Conservation (phyloP, 768 basidiomycete genomes). For the Rhodotorula sphaerocarpa region DNA sequence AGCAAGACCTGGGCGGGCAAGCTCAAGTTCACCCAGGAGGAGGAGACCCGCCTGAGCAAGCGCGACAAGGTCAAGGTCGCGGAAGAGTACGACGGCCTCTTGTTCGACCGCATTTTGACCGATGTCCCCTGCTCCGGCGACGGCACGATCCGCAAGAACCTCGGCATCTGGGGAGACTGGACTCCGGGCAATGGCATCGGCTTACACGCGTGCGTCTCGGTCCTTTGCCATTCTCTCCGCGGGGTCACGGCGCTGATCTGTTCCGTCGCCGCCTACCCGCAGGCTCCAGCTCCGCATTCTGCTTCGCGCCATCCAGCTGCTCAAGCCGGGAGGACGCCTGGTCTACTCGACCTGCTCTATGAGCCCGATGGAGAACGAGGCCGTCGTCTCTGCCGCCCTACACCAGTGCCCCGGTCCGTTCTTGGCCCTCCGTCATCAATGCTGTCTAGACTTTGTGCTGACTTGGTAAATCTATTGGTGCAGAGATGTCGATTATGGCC, state of each 20-base stretch:
- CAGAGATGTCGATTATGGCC: conserved; percentile 61
- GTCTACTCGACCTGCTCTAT: conserved; percentile 98
- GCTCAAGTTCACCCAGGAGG: conserved; percentile 57
- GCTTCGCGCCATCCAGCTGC: conserved; percentile 80
- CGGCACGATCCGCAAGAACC: conserved; percentile 88
- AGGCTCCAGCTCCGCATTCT: conserved; percentile 90
- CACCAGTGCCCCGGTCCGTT: conserved; percentile 58
- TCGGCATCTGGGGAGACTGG: conserved; percentile 92
- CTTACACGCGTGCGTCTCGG: conserved; percentile 62
- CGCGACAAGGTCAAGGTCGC: conserved; percentile 34
- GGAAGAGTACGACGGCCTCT: conserved; percentile 50
- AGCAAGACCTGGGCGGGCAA: background rate
- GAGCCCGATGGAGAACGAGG: conserved; percentile 95
- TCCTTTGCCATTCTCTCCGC: background rate
- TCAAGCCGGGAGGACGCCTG: conserved; percentile 75
- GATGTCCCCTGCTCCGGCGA: conserved; percentile 98
- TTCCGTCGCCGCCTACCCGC: background rate
- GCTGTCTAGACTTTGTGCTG: background rate
- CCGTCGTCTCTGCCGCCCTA: conserved; percentile 79
- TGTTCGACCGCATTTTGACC: conserved; percentile 87
- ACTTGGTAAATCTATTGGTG: conserved; percentile 35
- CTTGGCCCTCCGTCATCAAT: no score
- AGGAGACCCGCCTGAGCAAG: conserved; percentile 50
- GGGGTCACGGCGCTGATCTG: background rate
- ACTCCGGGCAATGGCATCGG: conserved; percentile 80